These are phyloP conservation scores for Tylopilus balloui DNA, from an alignment of 768 basidiomycete species.

Conservation along the genomic window DNA sequence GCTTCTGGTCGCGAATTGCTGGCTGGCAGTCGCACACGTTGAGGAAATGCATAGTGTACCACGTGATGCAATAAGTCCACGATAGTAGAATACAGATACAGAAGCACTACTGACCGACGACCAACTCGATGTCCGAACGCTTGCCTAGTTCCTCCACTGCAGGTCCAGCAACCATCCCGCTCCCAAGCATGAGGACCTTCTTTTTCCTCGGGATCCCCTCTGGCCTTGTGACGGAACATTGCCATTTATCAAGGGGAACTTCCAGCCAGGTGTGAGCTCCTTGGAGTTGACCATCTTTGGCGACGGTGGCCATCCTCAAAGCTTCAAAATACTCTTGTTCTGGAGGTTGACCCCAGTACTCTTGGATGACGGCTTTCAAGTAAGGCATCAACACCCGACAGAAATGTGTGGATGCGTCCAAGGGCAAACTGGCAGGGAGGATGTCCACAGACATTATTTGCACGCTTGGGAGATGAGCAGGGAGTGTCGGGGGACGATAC, in stretches of 20 bases:
- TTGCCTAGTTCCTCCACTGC: slow-evolving; percentile 71
- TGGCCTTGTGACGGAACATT: slow-evolving; percentile 9
- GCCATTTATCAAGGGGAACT: slow-evolving; percentile 45
- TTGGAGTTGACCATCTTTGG: slow-evolving; percentile 50
- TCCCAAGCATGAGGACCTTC: slow-evolving; percentile 77
- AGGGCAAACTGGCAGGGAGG: slow-evolving; percentile 77
- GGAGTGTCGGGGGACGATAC: slow-evolving; percentile 38
- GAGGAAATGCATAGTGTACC: slow-evolving; percentile 8
- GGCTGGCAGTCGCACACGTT: slow-evolving; percentile 39
- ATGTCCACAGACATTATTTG: slow-evolving; percentile 91
- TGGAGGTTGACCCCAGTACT: slow-evolving; percentile 31
- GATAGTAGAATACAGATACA: slow-evolving; percentile 7
- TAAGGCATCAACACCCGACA: slow-evolving; percentile 64
- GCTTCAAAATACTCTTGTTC: slow-evolving; percentile 37
- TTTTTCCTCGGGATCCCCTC: slow-evolving; percentile 39
- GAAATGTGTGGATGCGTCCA: slow-evolving; percentile 79
- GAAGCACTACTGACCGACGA: slow-evolving; percentile 60
- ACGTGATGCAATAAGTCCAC: slow-evolving; percentile 14
- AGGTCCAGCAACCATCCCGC: slow-evolving; percentile 94
- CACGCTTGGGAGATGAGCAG: slow-evolving; percentile 47
- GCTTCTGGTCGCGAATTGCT: slow-evolving; percentile 68
- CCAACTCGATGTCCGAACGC: slow-evolving; percentile 57
- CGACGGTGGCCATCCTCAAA: slow-evolving; percentile 69
- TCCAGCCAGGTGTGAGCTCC: slow-evolving; percentile 57
- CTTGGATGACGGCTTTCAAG: slow-evolving; percentile 50